Percentiles rank a stretch among this genome's conserved stretches.
Conservation (phyloP, 2,329 filamentous ascomycete genomes). For the Neurospora sp. region DNA sequence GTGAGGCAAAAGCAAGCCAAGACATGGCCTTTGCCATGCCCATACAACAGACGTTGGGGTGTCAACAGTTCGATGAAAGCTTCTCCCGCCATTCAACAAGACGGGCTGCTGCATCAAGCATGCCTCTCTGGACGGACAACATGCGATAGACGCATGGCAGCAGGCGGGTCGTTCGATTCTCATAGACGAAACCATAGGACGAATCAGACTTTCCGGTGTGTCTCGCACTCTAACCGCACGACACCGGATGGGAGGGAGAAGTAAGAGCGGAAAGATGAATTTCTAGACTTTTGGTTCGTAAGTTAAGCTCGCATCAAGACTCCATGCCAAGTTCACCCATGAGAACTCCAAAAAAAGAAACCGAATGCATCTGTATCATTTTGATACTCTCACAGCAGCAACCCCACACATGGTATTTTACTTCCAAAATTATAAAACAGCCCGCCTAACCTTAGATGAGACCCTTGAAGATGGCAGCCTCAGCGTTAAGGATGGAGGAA, state of each 20-base stretch:
- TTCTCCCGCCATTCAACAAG: not conserved
- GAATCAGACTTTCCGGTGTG: not conserved
- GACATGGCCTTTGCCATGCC: not conserved
- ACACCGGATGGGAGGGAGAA: not conserved
- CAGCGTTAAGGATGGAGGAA: slow-evolving; percentile 88
- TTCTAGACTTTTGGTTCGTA: not conserved
- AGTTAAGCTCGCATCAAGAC: not conserved
- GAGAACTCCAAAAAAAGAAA: not conserved
- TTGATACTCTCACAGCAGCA: not conserved
- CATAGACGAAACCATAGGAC: not conserved
- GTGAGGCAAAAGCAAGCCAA: not conserved
- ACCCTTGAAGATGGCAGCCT: slow-evolving; percentile 84
- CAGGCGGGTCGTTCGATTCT: not conserved
- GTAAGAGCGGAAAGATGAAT: not conserved
- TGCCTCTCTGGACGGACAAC: not conserved
- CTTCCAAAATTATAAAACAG: not conserved
- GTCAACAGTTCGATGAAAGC: not conserved
- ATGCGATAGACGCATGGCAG: not conserved
- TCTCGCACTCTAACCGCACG: not conserved
- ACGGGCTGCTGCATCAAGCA: not conserved
- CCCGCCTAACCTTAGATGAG: slow-evolving; percentile 44
- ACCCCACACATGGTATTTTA: not conserved
- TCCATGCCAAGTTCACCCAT: not conserved
- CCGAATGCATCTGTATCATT: not conserved
- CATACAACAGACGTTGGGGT: not conserved